These are phyloP conservation scores for Colletotrichum sublineola DNA, from an alignment of 2,329 filamentous ascomycete species.

Conservation along the genomic window DNA sequence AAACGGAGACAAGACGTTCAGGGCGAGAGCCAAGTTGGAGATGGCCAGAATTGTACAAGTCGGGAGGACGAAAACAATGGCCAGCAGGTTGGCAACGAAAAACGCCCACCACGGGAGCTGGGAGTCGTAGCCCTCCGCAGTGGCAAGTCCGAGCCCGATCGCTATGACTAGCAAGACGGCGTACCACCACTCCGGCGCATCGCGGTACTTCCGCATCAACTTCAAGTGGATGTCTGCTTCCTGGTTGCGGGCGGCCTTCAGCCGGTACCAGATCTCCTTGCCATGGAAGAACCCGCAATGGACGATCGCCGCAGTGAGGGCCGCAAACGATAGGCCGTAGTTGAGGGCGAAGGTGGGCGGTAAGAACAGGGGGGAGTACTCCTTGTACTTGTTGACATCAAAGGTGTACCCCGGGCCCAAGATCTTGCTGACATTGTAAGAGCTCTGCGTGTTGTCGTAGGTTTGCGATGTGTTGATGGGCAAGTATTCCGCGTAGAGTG, in stretches of 20 bases:
- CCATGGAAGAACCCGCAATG: conserved; percentile 67
- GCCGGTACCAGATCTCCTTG: conserved; percentile 55
- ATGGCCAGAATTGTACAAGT: conserved; percentile 52
- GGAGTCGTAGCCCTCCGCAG: conserved; percentile 68
- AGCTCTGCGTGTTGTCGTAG: conserved; percentile 68
- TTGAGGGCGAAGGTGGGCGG: conserved; percentile 65
- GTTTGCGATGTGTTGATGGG: conserved; percentile 67
- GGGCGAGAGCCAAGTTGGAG: conserved; percentile 47
- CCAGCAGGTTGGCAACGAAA: conserved; percentile 54
- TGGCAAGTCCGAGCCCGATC: conserved; percentile 63
- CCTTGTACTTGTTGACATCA: conserved; percentile 71
- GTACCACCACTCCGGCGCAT: conserved; percentile 73
- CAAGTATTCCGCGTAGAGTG: conserved; percentile 65
- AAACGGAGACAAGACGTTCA: conserved; percentile 64
- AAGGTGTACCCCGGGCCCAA: conserved; percentile 67
- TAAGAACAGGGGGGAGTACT: conserved; percentile 49
- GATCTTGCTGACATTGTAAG: conserved; percentile 66
- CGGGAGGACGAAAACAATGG: conserved; percentile 55
- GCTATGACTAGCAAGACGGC: conserved; percentile 61
- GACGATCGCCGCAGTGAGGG: conserved; percentile 65
- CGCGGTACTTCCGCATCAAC: conserved; percentile 67
- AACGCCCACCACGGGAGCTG: conserved; percentile 58
- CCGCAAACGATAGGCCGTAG: conserved; percentile 59
- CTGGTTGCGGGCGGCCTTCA: conserved; percentile 55
- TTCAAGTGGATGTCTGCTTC: conserved; percentile 71